Evolutionary conservation across 305 asterid genomes (phyloP).

Genomic region (Solanum hybrid): DNA sequence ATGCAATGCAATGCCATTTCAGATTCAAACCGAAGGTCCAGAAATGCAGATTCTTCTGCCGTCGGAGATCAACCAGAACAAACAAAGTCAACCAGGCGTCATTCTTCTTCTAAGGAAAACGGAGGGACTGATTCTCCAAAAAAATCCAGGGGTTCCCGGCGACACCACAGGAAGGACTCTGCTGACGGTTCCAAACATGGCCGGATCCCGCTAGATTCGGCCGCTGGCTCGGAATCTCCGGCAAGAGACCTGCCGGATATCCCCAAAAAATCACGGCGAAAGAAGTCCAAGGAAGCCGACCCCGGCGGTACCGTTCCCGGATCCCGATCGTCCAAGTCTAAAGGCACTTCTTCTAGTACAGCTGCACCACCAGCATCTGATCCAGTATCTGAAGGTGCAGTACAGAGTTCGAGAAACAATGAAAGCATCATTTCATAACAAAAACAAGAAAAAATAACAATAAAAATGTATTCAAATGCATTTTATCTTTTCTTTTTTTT

Average conservation of each 20-base stretch:
- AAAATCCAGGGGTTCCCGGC: constrained; percentile 6
- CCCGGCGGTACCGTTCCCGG: constrained; percentile 11
- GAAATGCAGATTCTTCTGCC: constrained; percentile 2
- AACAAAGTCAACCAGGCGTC: constrained; percentile 5
- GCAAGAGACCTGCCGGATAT: constrained; percentile 39
- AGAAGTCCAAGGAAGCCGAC: constrained; percentile 53
- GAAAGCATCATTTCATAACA: constrained; percentile 1
- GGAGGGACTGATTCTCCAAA: constrained; percentile 8
- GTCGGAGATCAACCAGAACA: background rate
- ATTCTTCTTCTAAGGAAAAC: background rate
- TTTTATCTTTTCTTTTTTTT: background rate
- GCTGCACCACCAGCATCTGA: background rate
- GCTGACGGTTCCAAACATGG: background rate
- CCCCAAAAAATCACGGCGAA: constrained; percentile 54
- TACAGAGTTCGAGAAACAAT: background rate
- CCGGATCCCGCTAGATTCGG: background rate
- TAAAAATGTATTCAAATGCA: background rate
- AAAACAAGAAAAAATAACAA: background rate
- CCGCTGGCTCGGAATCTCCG: constrained; percentile 22
- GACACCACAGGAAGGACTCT: constrained; percentile 9
- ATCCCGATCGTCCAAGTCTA: constrained; percentile 1
- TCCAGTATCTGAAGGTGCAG: background rate
- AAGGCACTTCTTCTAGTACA: constrained; percentile 6
- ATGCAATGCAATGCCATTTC: background rate
- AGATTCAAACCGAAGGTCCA: constrained; percentile 2